phyloP scores from a whole-genome alignment of 768 basidiomycete genomes.

The Daedaleopsis nitida region DNA sequence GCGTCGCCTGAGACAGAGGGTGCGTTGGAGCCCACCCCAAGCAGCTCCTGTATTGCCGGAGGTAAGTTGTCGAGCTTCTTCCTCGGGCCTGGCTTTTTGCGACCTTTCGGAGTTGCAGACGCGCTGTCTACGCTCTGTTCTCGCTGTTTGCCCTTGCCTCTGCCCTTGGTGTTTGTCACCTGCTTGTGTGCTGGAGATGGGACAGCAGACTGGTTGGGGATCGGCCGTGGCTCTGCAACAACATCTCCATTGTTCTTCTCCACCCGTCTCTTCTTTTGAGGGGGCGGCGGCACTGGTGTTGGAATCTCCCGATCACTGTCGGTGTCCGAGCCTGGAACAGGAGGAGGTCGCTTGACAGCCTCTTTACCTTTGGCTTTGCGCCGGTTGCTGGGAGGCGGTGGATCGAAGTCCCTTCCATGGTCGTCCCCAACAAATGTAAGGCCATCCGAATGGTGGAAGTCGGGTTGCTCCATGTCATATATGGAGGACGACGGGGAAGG shows the following conservation, averaged over 20 bases:
- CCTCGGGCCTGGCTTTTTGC: conserved; percentile 57
- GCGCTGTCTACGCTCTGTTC: conserved; percentile 64
- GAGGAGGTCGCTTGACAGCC: conserved; percentile 50
- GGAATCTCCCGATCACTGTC: conserved; percentile 59
- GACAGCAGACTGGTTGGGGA: conserved; percentile 38
- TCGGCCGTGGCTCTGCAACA: conserved; percentile 49
- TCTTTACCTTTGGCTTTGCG: conserved; percentile 50
- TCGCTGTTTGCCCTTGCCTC: conserved; percentile 55
- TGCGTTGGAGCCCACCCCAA: conserved; percentile 53
- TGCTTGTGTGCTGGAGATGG: conserved; percentile 31
- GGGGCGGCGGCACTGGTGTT: conserved; percentile 44
- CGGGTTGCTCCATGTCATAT: conserved; percentile 30
- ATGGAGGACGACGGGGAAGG: conserved; percentile 36
- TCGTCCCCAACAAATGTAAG: conserved; percentile 42
- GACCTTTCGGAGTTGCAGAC: conserved; percentile 52
- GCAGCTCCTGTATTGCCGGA: conserved; percentile 52
- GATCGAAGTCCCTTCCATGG: conserved; percentile 58
- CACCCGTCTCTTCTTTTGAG: conserved; percentile 64
- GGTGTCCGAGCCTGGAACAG: conserved; percentile 51
- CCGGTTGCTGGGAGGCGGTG: conserved; percentile 33
- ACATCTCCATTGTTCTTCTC: conserved; percentile 39
- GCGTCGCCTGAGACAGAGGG: conserved; percentile 63
- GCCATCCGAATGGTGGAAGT: conserved; percentile 21
- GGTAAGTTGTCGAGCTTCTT: conserved; percentile 58
- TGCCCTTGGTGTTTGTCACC: conserved; percentile 47